phyloP scores from a whole-genome alignment of 495 filamentous ascomycete genomes.

The Hypomontagnella monticulosa region DNA sequence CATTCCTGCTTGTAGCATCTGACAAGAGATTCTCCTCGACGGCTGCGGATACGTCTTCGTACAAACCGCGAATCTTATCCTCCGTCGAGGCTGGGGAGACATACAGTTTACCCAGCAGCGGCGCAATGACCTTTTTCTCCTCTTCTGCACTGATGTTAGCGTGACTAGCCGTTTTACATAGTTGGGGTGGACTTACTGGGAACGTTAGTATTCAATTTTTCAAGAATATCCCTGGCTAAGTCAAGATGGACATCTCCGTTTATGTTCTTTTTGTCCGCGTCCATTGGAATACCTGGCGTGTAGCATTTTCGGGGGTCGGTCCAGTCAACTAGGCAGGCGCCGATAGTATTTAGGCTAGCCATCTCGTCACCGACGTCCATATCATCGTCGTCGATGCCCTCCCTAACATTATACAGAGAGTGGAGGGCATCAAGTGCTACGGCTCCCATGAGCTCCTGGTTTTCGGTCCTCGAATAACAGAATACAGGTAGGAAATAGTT shows the following conservation, averaged over 20 bases:
- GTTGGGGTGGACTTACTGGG: constrained; percentile 64
- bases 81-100: constrained; percentile 68
- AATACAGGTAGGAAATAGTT: constrained; percentile 98
- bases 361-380: constrained; percentile 83
- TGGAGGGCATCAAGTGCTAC: constrained; percentile 76
- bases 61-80: constrained; percentile 59
- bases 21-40: constrained; percentile 74
- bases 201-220: constrained; percentile 62
- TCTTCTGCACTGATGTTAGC: constrained; percentile 68
- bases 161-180: constrained; percentile 45
- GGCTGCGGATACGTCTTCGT: constrained; percentile 68
- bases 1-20: constrained; percentile 78
- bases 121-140: constrained; percentile 82
- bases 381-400: constrained; percentile 78
- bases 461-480: constrained; percentile 81
- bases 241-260: constrained; percentile 74
- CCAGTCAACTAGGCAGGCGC: constrained; percentile 90
- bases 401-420: constrained; percentile 70
- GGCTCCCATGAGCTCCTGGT: constrained; percentile 79
- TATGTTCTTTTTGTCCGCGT: constrained; percentile 66
- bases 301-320: constrained; percentile 92
- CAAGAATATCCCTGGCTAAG: constrained; percentile 70
- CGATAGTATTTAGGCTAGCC: constrained; percentile 76
- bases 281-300: constrained; percentile 68
- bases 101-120: constrained; percentile 83